phyloP scores from a whole-genome alignment of 805 yeast species.

The Sugiyamaella smithiae region DNA sequence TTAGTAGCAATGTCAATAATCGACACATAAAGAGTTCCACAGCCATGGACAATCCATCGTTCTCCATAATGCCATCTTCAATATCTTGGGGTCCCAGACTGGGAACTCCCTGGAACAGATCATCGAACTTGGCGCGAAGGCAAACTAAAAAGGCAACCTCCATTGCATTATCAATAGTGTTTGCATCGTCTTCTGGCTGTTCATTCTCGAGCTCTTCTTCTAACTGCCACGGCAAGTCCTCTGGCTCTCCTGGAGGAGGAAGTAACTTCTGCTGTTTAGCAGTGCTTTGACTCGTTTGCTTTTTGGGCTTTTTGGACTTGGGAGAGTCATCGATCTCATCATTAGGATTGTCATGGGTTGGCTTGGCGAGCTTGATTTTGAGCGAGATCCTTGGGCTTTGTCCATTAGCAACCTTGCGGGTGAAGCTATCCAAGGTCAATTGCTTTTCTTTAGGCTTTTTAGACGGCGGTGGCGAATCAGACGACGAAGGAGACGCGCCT shows the following conservation, averaged over 20 bases:
- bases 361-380: not conserved
- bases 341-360: not conserved
- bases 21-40: constrained; percentile 35
- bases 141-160: constrained; percentile 33
- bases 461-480: not conserved
- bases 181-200: constrained; percentile 24
- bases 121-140: constrained; percentile 28
- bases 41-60: constrained; percentile 23
- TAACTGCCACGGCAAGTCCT: constrained; percentile 31
- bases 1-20: constrained; percentile 36
- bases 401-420: not conserved
- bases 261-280: constrained; percentile 17
- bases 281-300: constrained; percentile 13
- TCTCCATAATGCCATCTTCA: constrained; percentile 33
- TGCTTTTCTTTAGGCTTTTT: not conserved
- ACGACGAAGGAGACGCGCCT: not conserved
- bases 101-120: constrained; percentile 34
- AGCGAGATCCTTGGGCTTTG: not conserved
- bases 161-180: constrained; percentile 23
- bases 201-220: constrained; percentile 25
- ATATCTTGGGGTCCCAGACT: constrained; percentile 41
- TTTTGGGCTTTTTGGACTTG: not conserved
- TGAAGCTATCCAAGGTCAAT: constrained; percentile 3
- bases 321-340: not conserved
- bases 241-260: constrained; percentile 26